A percentile compares a stretch with the other conserved stretches of the same genome.
Evolutionary conservation across 179 eudicot species (phyloP).

Genomic region (Spergularia azorica): DNA sequence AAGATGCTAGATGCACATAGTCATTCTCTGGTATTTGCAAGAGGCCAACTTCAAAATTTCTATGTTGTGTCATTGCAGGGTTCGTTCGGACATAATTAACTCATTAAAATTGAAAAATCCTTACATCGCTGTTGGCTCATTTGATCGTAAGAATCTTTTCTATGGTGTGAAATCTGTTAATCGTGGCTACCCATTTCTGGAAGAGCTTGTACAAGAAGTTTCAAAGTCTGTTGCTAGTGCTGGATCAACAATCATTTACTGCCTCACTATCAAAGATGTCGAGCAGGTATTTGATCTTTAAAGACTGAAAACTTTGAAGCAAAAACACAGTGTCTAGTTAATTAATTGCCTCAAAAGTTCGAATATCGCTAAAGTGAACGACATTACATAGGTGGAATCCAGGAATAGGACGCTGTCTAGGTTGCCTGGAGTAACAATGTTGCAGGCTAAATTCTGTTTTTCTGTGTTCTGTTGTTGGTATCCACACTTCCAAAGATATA

Average conservation of each 20-base stretch:
- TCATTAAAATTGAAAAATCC: conserved; percentile 71
- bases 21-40: background rate
- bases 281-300: conserved; percentile 50
- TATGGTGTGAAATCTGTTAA: conserved; percentile 68
- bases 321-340: background rate
- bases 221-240: conserved; percentile 52
- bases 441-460: background rate
- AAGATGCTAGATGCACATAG: background rate
- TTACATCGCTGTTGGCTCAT: conserved; percentile 71
- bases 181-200: conserved; percentile 52
- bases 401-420: background rate
- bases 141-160: conserved; percentile 80
- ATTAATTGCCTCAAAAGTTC: background rate
- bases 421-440: background rate
- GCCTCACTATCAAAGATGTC: conserved; percentile 81
- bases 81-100: conserved; percentile 54
- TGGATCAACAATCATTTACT: conserved; percentile 78
- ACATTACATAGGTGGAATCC: background rate
- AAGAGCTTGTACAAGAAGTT: conserved; percentile 63
- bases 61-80: conserved; percentile 46
- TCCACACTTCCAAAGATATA: background rate
- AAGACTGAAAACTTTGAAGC: conserved; percentile 4
- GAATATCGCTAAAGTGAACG: background rate
- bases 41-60: conserved; percentile 1
- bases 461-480: background rate